Base-by-base conservation (phyloP, 768 basidiomycete genomes). In the Lactifluus hygrophoroides region DNA sequence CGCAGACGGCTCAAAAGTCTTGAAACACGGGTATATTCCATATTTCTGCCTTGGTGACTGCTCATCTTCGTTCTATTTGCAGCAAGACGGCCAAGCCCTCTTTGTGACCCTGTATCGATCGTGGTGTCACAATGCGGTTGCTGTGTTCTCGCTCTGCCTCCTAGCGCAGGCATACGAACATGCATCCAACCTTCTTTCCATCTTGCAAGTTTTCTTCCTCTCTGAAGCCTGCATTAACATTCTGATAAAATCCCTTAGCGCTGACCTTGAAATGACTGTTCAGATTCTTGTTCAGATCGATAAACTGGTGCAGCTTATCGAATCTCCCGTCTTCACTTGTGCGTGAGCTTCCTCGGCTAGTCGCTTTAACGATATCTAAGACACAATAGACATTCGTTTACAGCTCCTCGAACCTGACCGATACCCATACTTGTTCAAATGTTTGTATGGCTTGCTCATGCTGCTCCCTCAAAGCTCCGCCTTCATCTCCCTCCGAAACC, bases 281-380 rank as follows among this genome's bases (percentile, higher is more conserved):
- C 83, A 84, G 25, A 83, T 98, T 70, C 76, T 98, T 21, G 91
- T 99, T 2, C 96, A 99, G 66, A 86, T 98, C 17, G 96, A 98
- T 74, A 97, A 96, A 69, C 81, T 99, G 8, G 96, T 99, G 10
- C 95, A 98, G 69, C 78, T 99, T 2, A 94, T 99, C 60, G 96
- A 99, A 70, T 95, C 92, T 0, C 96, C 96, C 0, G 94, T 98
- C 9, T 99, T 99, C 70, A 99, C 96, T 51, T 96, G 96, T 94
- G 66, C 68, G 81, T 70, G 9, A 16, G 21, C 4, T 17, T 19
- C 32, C 16, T 25, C 27, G 21, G 6, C 8, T 32, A 32, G 19
- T 47, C 14, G 2, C 28, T 8, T 17, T 28, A n/a, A 10, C 38
- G 46, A 54, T 32, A 49, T 28, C 6, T 63, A 7, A 64, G 45